Conservation (phyloP, 139 green algal genomes). For the Chlorella sp. region DNA sequence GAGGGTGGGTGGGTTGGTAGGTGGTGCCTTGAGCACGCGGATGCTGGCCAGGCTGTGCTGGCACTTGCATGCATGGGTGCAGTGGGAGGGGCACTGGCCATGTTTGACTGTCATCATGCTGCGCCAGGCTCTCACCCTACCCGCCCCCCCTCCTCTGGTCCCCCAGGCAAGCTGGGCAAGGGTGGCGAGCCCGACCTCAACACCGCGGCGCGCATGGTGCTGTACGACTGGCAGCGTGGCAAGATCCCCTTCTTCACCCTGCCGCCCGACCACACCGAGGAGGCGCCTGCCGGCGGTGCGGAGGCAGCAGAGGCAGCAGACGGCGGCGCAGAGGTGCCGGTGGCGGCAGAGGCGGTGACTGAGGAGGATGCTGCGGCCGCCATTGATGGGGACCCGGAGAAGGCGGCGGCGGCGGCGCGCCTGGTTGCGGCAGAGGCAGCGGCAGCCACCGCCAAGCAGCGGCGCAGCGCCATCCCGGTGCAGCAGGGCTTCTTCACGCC, state of each 20-base stretch:
- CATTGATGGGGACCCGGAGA: slow-evolving; percentile 27
- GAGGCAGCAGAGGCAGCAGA: neutral
- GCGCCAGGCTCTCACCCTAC: no score
- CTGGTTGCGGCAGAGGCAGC: slow-evolving; percentile 59
- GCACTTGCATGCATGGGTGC: no score
- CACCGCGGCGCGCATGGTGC: slow-evolving; percentile 95
- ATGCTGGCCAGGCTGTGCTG: no score
- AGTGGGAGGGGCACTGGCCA: no score
- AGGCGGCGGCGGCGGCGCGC: slow-evolving; percentile 47
- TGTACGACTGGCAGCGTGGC: slow-evolving; percentile 98
- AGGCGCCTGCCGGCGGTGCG: slow-evolving; percentile 16
- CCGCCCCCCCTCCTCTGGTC: no score
- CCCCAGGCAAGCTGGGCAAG: slow-evolving; percentile 75
- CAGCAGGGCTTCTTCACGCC: slow-evolving; percentile 73
- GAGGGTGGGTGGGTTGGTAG: no score
- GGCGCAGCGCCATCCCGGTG: slow-evolving; percentile 66
- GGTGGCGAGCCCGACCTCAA: slow-evolving; percentile 96
- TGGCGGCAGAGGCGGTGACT: slow-evolving; percentile 18
- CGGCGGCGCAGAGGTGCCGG: neutral
- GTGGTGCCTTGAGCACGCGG: no score
- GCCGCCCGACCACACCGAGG: slow-evolving; percentile 77
- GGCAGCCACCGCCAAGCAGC: slow-evolving; percentile 62
- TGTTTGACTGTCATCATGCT: no score
- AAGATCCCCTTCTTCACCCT: slow-evolving; percentile 97
- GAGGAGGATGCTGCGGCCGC: slow-evolving; percentile 39